Evolutionary conservation across 73 alveolate species (phyloP).

Genomic region (Paramecium pentaurelia): DNA sequence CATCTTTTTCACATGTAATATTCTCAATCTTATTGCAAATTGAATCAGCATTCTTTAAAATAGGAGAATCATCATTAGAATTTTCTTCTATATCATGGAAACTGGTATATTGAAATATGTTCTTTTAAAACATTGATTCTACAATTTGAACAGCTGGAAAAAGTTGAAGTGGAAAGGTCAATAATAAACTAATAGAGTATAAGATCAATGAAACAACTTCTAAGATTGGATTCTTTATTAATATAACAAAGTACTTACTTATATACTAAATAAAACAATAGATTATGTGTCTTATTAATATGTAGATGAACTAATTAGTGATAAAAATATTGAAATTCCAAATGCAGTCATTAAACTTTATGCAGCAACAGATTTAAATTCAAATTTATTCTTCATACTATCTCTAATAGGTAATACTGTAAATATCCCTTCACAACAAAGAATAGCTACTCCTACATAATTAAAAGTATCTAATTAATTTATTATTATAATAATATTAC

Average conservation of each 20-base stretch:
- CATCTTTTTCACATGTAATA: not conserved
- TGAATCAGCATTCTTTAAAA: not conserved
- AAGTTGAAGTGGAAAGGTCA: not conserved
- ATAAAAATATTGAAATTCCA: not conserved
- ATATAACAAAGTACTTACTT: not conserved
- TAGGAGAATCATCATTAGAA: not conserved
- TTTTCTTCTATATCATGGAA: not conserved
- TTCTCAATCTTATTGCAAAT: not conserved
- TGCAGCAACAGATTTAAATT: not conserved
- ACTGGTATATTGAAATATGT: not conserved
- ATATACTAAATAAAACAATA: not conserved
- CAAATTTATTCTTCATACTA: not conserved
- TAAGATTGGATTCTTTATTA: not conserved
- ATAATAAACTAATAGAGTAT: not conserved
- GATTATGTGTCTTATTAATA: not conserved
- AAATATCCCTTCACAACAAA: not conserved
- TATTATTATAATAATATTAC: not conserved
- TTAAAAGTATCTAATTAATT: not conserved
- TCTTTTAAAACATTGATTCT: not conserved
- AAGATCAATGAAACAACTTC: not conserved
- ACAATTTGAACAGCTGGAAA: slow-evolving; percentile 1
- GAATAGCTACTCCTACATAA: not conserved
- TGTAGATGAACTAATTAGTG: not conserved
- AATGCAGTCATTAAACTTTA: not conserved
- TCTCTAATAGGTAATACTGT: slow-evolving; percentile 1